Evolutionary conservation across 2,329 filamentous ascomycete genomes (phyloP).

Genomic region (Colletotrichum horii): DNA sequence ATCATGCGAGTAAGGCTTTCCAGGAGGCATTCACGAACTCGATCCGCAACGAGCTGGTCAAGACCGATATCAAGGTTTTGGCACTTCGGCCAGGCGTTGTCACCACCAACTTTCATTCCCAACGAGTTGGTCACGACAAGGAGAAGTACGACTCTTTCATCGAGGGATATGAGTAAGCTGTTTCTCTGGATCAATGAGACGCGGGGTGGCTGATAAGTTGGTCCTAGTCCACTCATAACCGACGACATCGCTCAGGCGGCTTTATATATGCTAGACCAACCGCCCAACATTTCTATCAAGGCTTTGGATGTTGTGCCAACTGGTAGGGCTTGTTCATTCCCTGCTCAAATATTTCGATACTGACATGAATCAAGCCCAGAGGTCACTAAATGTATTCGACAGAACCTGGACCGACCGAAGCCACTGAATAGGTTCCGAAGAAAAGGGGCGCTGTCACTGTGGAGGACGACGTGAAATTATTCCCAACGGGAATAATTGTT

Average conservation of each 20-base stretch:
- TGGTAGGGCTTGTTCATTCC: neutral
- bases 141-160: conserved; percentile 47
- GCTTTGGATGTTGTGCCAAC: conserved; percentile 52
- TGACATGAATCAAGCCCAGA: conserved; percentile 24
- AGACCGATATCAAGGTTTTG: conserved; percentile 51
- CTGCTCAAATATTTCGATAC: neutral
- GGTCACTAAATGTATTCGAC: conserved; percentile 36
- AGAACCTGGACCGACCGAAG: conserved; percentile 28
- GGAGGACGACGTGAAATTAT: neutral
- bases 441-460: neutral
- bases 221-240: conserved; percentile 38
- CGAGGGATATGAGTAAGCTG: conserved; percentile 41
- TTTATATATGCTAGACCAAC: conserved; percentile 45
- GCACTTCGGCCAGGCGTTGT: conserved; percentile 52
- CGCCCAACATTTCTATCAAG: conserved; percentile 41
- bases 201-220: neutral
- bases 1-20: conserved; percentile 50
- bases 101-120: conserved; percentile 51
- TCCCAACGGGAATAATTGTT: neutral
- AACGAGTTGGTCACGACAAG: conserved; percentile 48
- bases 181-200: neutral
- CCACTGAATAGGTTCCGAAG: neutral
- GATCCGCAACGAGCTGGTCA: conserved; percentile 50
- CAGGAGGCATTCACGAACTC: conserved; percentile 55
- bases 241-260: conserved; percentile 48